Evolutionary conservation across 169 alveolate genomes (phyloP), one percentile per base, ranked within the genome.

Genomic region (Theileria sp.): DNA sequence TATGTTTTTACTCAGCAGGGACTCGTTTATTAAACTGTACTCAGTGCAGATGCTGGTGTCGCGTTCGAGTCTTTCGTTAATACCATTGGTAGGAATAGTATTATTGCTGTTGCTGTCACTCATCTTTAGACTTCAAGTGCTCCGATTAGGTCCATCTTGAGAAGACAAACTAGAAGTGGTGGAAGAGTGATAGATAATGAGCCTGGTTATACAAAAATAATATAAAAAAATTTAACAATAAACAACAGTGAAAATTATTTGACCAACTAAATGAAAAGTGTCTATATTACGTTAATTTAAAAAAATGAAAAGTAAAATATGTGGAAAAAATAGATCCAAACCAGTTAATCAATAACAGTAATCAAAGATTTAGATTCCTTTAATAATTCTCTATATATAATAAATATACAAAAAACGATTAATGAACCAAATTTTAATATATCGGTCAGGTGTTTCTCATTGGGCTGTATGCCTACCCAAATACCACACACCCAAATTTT

Each of bases 1-100:
- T 51, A 67, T 68, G 56, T 82, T 76, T 19, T 51, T 51, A 3
- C 51, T 51, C 4, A 68, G 36, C 58, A 34, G 61, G 61, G 62
- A 28, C 34, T 58, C 67, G 67, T 25, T 58, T 2, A 58, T 9
- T 8, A 58, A 25, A 25, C 67, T 21, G 26, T 58, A 58, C 15
- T 58, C 67, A 8, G 36, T 58, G 36, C 4, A 3, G 28, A 58
- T 58, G 19, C 28, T 58, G 67, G 36, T 58, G 28, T 58, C 21
- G 36, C 34, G 28, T 58, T 58, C 67, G 54, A 44, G 54, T 44
- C 17, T 44, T 44, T 44, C 54, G 54, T 44, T 44, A 44, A 44
- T 44, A 44, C 54, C 8, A 44, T 13, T 44, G 15, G 54, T 44
- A 15, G 17, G 54, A 7, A 44, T 44, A 44, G 54, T 44, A 44